Base-by-base conservation (phyloP, 441 rosid genomes). In the Adansonia madagascariensis region DNA sequence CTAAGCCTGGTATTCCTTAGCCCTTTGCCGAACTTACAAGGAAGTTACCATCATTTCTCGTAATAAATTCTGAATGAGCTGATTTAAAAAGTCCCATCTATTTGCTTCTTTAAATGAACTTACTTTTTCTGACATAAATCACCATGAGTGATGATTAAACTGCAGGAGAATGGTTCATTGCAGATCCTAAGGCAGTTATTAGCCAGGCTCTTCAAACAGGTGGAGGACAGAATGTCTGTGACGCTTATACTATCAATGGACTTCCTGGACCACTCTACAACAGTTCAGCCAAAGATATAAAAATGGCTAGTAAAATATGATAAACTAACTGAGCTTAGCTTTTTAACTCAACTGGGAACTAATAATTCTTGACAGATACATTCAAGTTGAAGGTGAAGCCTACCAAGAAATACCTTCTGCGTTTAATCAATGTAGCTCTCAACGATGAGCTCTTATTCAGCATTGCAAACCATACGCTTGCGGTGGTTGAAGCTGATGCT, bases 371-470 rank as follows among this genome's bases (percentile, higher is more conserved):
- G 20, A 55, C 44, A 67, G 95, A 90, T 79, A 86, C 97, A 67
- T 93, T 84, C 81, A 90, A 78, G 82, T 71, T 93, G 74, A 91
- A 88, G 81, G 93, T 91, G 82, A 91, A 89, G 83, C 84, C 88
- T 2, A 88, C 87, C 3, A 90, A 90, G 77, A 89, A 88, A 4
- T 89, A 90, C 78, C 88, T 93, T 67, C 86, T 91, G 6, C 86
- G 91, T 12, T 35, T 93, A 44, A 90, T 93, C 87, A 93, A 93
- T 15, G 91, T 91, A 57, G 94, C 93, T 67, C 94, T 93, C 52
- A 91, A 93, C 60, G 93, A 93, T 43, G 96, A 90, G 82, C 93
- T 91, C 66, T 93, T 93, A 86, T 93, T 90, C 79, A 82, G 92
- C 75, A 87, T 90, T 2, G 94, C 96, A 49, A 90, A 90, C 65